A percentile compares a stretch with the other conserved stretches of the same genome.
Conservation (phyloP, 192 early-diverging fungal genomes). For the Backusella australiensis region DNA sequence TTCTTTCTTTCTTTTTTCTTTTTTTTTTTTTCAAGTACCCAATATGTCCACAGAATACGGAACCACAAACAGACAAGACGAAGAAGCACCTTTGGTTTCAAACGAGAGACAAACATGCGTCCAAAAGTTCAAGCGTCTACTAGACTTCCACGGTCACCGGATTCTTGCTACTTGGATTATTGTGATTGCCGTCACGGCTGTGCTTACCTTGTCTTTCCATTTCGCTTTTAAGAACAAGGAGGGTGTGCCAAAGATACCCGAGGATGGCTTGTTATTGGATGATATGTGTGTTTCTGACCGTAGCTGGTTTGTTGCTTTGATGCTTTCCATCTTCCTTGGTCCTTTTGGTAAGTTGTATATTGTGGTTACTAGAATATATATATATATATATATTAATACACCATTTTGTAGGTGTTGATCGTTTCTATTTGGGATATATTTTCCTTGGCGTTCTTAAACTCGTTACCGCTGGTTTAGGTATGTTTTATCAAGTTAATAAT, state of each 20-base stretch:
- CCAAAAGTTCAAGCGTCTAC: constrained; percentile 20
- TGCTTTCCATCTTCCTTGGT: constrained; percentile 52
- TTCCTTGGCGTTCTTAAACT: constrained; percentile 45
- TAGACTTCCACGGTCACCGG: constrained; percentile 27
- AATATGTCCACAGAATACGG: constrained; percentile 35
- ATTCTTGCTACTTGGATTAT: constrained; percentile 31
- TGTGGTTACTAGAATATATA: background rate
- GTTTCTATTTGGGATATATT: constrained; percentile 54
- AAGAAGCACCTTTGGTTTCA: constrained; percentile 27
- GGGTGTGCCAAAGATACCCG: background rate
- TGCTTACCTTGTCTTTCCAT: constrained; percentile 25
- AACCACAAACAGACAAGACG: constrained; percentile 24
- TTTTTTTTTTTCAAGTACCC: background rate
- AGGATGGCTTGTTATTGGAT: background rate
- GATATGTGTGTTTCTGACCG: constrained; percentile 44
- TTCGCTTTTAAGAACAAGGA: constrained; percentile 9
- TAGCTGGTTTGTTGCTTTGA: constrained; percentile 44
- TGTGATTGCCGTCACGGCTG: constrained; percentile 25
- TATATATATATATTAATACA: background rate
- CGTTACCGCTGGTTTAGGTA: constrained; percentile 41
- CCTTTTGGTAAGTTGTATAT: constrained; percentile 39
- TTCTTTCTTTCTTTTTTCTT: background rate
- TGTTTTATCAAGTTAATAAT: too few species aligned
- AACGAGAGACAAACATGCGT: constrained; percentile 3
- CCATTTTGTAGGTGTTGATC: constrained; percentile 39